Evolutionary conservation across 352 stramenopile genomes (phyloP), one percentile per base, ranked within the genome.

Genomic region (Globisporangium emineosum): DNA sequence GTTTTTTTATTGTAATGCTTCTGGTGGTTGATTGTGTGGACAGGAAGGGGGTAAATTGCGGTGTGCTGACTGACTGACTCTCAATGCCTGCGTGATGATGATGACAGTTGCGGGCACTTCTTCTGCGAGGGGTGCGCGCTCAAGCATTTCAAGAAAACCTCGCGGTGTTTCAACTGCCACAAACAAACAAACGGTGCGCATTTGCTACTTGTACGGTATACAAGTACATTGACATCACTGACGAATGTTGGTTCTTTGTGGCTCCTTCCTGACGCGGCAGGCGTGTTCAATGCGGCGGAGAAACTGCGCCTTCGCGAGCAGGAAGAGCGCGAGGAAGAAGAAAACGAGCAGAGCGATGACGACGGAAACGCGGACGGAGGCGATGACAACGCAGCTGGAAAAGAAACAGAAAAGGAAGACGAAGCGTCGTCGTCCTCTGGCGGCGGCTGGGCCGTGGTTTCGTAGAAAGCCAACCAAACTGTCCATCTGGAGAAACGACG

Each of bases 71-170:
- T 10, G 21, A 6, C 40, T 47, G 40, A 47, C 6, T 10, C 40
- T 47, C 5, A 47, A 47, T 23, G 17, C 17, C n/a, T 32, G 19
- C 50, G 52, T 13, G 47, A 30, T n/a, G 29, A 23, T 63, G 8
- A 10, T 5, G n/a, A 2, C 50, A 90, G 81, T 17, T 99, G 97
- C 56, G 83, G 84, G 0, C 97, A 99, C 72, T 99, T 98, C 70
- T 99, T 99, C 78, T 99, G 96, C 62, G 81, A 98, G 69, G 57
- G 77, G 23, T 99, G 97, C 60, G 94, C 97, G 29, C 71, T 98
- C 37, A 83, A 92, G 64, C 77, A 89, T 23, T 93, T 89, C 57
- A 87, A 83, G 53, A 96, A 94, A 59, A 86, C 78, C 3, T 86
- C 78, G 10, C 76, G 82, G 25, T 99, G 96, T 72, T 96, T 96